These are phyloP conservation scores for Ajuga chamaepitys DNA, from an alignment of 257 asterid genomes.

Conservation along the genomic window DNA sequence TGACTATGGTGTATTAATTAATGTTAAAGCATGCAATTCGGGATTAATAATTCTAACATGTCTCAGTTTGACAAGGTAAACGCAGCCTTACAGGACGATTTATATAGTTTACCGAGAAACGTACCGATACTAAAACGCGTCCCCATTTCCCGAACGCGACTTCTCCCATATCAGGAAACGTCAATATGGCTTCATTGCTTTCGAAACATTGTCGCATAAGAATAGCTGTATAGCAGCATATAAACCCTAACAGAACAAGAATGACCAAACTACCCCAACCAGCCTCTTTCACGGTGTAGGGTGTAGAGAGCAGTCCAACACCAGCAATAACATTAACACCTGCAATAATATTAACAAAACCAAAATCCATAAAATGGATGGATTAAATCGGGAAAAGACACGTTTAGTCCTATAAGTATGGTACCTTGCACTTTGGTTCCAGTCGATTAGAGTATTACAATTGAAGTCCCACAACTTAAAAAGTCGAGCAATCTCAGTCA, in stretches of 20 bases:
- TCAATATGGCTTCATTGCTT: slow-evolving; percentile 52
- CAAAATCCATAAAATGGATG: neutral
- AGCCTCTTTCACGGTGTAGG: slow-evolving; percentile 62
- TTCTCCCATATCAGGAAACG: slow-evolving; percentile 92
- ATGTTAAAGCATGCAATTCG: too few species aligned
- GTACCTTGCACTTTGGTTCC: too few species aligned
- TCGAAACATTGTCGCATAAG: slow-evolving; percentile 82
- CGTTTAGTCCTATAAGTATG: too few species aligned
- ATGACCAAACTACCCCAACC: slow-evolving; percentile 75
- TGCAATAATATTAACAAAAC: slow-evolving; percentile 14
- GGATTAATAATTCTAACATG: too few species aligned
- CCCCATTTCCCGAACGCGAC: slow-evolving; percentile 89
- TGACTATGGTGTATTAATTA: too few species aligned
- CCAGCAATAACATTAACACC: slow-evolving; percentile 93
- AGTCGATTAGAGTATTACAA: too few species aligned
- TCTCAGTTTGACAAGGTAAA: too few species aligned
- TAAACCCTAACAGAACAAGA: slow-evolving; percentile 55
- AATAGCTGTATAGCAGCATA: slow-evolving; percentile 81
- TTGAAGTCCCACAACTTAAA: too few species aligned
- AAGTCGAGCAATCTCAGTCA: too few species aligned
- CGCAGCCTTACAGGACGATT: neutral
- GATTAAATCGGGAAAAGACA: too few species aligned
- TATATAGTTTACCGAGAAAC: slow-evolving; percentile 11
- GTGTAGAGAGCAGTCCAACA: slow-evolving; percentile 80
- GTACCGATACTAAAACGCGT: slow-evolving; percentile 72